Evolutionary conservation across 345 rosid genomes (phyloP), one percentile per base, ranked within the genome.

Genomic region (Microcos paniculata): DNA sequence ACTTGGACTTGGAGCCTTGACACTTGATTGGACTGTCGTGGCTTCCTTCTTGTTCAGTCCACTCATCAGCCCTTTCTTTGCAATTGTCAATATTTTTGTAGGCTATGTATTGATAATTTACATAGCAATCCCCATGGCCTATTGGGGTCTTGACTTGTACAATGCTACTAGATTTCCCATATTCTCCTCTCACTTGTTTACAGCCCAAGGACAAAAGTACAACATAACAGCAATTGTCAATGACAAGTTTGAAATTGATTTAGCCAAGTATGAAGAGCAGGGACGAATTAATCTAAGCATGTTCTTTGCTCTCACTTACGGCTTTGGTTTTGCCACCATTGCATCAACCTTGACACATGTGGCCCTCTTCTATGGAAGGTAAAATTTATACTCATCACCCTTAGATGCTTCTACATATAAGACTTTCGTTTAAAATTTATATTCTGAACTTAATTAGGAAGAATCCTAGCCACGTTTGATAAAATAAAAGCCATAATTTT

Each of bases 281-380:
- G 97, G 98, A 64, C 83, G 91, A 46, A 90, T 94, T n/a, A 83
- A 94, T 62, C 75, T 92, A 65, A 94, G 98, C 88, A 85, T 79
- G 90, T 88, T 94, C 80, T 92, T 94, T n/a, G 87, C 97, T 38
- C 83, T 94, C 45, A 62, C 76, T 21, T 94, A 94, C 45, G 97
- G 98, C 4, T 92, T 94, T 65, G 92, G 97, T 45, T 94, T 94
- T 35, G 98, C 98, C 10, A 88, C 95, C 51, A 90, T 94, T 83
- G 97, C 98, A 3, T 75, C 98, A 14, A 94, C 96, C 2, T 76
- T 92, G 52, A 89, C 94, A 14, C 98, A 94, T 67, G 97, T 91
- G 56, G 95, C 85, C 73, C 79, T 94, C 75, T 94, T 94, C 89
- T 88, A 91, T 68, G 98, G 98, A 75, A 92, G 96, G 96, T 94